phyloP scores from a whole-genome alignment of 139 green algal species.

The Chlorella sp. region DNA sequence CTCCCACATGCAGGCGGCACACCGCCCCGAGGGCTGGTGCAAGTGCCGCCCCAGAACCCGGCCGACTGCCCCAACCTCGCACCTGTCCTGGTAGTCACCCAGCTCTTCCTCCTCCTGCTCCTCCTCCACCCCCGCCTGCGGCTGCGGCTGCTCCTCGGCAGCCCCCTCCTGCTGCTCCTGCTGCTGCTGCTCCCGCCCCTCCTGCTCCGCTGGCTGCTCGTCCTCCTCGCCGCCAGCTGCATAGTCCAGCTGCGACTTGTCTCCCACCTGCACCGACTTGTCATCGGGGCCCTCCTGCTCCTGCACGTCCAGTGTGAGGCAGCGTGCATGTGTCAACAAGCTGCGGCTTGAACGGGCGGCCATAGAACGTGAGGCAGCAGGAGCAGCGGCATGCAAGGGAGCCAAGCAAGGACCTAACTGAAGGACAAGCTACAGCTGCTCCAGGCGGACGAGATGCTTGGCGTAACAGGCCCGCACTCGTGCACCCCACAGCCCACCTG shows the following conservation, averaged over 20 bases:
- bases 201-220: slow-evolving; percentile 33
- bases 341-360: no score
- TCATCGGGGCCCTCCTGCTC: slow-evolving; percentile 26
- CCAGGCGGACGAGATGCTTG: no score
- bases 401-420: no score
- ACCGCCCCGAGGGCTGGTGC: not conserved
- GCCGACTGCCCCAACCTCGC: slow-evolving; percentile 25
- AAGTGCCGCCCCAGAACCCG: no score
- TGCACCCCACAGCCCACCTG: not conserved
- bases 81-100: slow-evolving; percentile 51
- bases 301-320: no score
- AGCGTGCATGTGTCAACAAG: no score
- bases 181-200: slow-evolving; percentile 58
- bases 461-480: no score
- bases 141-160: slow-evolving; percentile 49
- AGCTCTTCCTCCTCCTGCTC: slow-evolving; percentile 57
- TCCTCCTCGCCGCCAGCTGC: slow-evolving; percentile 61
- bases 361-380: no score
- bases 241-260: slow-evolving; percentile 84
- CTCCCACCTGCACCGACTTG: slow-evolving; percentile 63
- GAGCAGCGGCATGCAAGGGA: not conserved
- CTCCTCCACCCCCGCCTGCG: slow-evolving; percentile 27
- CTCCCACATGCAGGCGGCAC: not conserved
- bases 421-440: no score
- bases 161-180: slow-evolving; percentile 48